Evolutionary conservation across 345 rosid species (phyloP), one percentile per base, ranked within the genome.

Genomic region (Eucalyptus regnans): DNA sequence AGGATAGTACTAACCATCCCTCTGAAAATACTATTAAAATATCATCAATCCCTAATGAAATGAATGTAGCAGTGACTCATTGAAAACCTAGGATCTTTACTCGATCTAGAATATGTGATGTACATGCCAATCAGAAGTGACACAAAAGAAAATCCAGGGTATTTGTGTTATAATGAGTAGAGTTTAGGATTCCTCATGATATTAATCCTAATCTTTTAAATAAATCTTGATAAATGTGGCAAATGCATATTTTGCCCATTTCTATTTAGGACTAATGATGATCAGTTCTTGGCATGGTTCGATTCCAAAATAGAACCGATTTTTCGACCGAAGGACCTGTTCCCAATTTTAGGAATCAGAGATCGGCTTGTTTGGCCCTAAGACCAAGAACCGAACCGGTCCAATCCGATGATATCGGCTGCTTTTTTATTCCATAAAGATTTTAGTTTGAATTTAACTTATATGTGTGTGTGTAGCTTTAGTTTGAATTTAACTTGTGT

Each of bases 331-430:
- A 0, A 52, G 23, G 22, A 52, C 23, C 1, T 0, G 1, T 52
- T 20, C 58, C 23, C 10, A 18, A 18, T 7, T 7, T 52, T 52
- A 2, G 4, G 58, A 20, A 7, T 0, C 4, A 37, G 2, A 0
- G 58, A 18, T 2, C 0, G 1, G 10, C 10, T 5, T 25, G 0
- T 52, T 52, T 52, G 25, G 58, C 20, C 58, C 25, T 20, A 20
- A 52, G 58, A 52, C 1, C 0, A 0, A 7, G 58, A 52, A 20
- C 25, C 2, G 1, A 2, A 50, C 52, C 3, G 0, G 1, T 50
- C 9, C 1, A 18, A 1, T 52, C 4, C 23, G 4, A 52, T 10
- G 0, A 52, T 18, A 52, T 2, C 0, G 0, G 4, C 5, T 0
- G 2, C 10, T 20, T 52, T 52, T 15, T 52, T 52, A 18, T 52